Evolutionary conservation across 257 asterid species (phyloP).

Genomic region (Solanum dulcamara): DNA sequence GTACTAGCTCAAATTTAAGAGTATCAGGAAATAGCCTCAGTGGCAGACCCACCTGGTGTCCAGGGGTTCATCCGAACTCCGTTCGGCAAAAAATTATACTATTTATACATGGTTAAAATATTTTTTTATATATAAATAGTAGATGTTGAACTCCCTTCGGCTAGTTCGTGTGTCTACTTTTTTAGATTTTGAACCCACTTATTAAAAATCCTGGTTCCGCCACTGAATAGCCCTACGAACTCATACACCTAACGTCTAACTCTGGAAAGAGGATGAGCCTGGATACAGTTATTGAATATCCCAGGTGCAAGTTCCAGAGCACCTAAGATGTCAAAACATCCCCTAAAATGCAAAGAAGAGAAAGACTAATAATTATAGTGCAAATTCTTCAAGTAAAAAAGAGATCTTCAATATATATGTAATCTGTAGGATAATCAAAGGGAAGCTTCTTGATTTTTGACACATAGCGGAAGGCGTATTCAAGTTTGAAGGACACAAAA

Average conservation of each 20-base stretch:
- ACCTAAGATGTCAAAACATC: neutral
- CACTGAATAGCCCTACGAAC: rapidly evolving
- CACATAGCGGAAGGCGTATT: neutral
- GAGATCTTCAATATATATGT: neutral
- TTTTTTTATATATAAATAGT: too few relatives aligned
- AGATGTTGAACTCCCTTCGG: too few relatives aligned
- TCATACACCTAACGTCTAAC: neutral
- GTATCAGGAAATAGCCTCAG: neutral
- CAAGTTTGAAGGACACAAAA: neutral
- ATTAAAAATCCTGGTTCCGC: too few relatives aligned
- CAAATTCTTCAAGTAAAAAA: neutral
- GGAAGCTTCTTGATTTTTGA: neutral
- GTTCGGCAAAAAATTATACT: too few relatives aligned
- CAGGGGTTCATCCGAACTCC: too few relatives aligned
- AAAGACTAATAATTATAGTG: neutral
- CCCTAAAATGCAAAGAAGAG: neutral
- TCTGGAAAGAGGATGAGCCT: neutral
- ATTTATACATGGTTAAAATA: too few relatives aligned
- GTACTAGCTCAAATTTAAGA: neutral
- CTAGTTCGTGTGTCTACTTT: too few relatives aligned
- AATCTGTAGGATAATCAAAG: neutral
- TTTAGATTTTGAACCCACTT: too few relatives aligned
- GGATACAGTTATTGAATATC: neutral
- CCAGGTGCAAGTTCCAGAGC: neutral
- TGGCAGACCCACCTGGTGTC: too few relatives aligned